Base-by-base conservation (phyloP, 1,284 basidiomycete species). In the Agroathelia rolfsii region DNA sequence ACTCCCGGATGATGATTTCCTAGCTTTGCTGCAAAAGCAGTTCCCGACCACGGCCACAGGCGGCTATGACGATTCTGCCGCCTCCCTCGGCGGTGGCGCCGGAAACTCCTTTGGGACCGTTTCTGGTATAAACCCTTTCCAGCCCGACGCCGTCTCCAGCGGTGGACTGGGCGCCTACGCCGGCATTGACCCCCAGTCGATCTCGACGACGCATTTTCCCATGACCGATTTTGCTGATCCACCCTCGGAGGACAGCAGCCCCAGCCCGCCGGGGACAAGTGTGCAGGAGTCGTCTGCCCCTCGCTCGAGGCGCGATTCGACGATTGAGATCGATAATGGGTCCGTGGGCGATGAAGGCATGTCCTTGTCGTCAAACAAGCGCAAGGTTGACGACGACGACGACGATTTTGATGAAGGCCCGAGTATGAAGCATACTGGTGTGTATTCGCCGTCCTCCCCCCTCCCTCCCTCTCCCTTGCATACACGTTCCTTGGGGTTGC, bases 11-110 rank as follows among this genome's bases (percentile, higher is more conserved):
- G 73, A 77, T 47, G 81, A 84, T 55, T 83, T 86, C 44, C 70
- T 86, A 35, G 72, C 76, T 11, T 64, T 85, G 33, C 66, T 86
- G 3, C 74, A 78, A 50, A 82, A 81, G 46, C 81, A 84, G 51
- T 82, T 80, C 46, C 62, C 64, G 12, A 41, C 40, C 46, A 16
- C 45, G 32, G 44, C 49, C 45, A 30, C 47, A 36, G 39, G 42
- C 43, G 36, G 49, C 41, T 42, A 39, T 35, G 35, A 39, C 24
- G 35, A 36, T 22, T 38, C 45, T 10, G 41, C 43, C 39, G 42
- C 44, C 32, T 37, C 53, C 17, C 45, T 49, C 32, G 39, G 53
- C 35, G 44, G 50, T 36, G 16, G 34, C 5, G 33, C 40, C 10
- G 36, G 42, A 9, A 33, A 52, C 31, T 22, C 48, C 47, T n/a